Base-by-base conservation (phyloP, 2,329 filamentous ascomycete species). In the Alternaria incomplexa region DNA sequence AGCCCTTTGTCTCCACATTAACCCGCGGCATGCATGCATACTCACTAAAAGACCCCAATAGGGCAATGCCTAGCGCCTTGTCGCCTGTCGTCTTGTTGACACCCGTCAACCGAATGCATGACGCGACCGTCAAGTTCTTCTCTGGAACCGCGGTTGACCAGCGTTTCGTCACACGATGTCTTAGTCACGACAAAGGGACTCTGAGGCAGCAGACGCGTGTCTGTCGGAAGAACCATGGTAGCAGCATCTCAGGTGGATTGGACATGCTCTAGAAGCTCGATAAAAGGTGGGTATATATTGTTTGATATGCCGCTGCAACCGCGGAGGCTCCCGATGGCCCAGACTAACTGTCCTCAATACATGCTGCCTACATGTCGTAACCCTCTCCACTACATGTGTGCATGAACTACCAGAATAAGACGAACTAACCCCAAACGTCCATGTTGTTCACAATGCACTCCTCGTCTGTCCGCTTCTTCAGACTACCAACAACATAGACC, bases 401-500 rank as follows among this genome's bases (percentile, higher is more conserved):
- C 13, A 32, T 46, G 25, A 52, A 23, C 15, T 30, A 26, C 44
- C 6, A 30, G 8, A 30, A n/a, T n/a, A n/a, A 55, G 23, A n/a
- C 22, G 6, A 9, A 44, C 60, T 77, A 81, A 52, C 75, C 73
- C 80, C 81, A 81, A n/a, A 74, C 81, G 68, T 86, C 81, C 75
- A 92, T 80, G 58, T 89, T 89, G 65, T 82, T 84, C 62, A 94
- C 80, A 23, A 89, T 81, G 74, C 91, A 92, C 11, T 73, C 72
- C 72, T 89, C 75, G 1, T 67, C 84, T 6, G 77, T 74, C 71
- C 89, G 86, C 66, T 85, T 80, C 44, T 90, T 85, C 66, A 99
- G 83, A 74, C 84, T 86, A 15, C 95, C 96, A 64, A 98, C 89
- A 25, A 83, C 85, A 77, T 87, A 93, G 4, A 97, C 93, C 62